Percentiles rank a stretch among this genome's conserved stretches.
phyloP scores from a whole-genome alignment of 257 asterid species.

The Nemophila menziesii region DNA sequence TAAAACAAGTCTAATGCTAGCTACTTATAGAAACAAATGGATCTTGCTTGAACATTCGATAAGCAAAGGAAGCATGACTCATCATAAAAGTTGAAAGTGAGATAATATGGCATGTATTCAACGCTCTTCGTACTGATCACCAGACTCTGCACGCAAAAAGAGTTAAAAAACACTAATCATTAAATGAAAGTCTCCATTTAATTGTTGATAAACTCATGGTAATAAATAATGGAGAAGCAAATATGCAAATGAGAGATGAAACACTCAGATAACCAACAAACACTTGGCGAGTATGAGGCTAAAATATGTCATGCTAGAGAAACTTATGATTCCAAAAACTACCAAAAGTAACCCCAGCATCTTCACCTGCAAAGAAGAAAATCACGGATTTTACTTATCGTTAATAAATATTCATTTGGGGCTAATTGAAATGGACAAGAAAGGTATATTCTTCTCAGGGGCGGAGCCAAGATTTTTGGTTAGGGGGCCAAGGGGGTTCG shows the following conservation, averaged over 20 bases:
- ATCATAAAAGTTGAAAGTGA: slow-evolving; percentile 77
- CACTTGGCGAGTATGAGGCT: slow-evolving; percentile 50
- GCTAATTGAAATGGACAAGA: neutral
- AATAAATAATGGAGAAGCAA: slow-evolving; percentile 72
- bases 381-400: too few relatives aligned
- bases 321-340: slow-evolving; percentile 32
- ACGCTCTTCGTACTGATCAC: slow-evolving; percentile 75
- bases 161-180: neutral
- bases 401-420: neutral
- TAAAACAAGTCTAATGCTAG: too few relatives aligned
- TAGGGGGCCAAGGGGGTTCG: too few relatives aligned
- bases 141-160: slow-evolving; percentile 38
- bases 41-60: slow-evolving; percentile 63
- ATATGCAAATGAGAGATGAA: slow-evolving; percentile 69
- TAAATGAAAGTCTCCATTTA: neutral
- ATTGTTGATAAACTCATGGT: slow-evolving; percentile 38
- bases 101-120: slow-evolving; percentile 84
- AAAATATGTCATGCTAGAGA: slow-evolving; percentile 40
- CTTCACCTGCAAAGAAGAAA: slow-evolving; percentile 23
- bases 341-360: slow-evolving; percentile 28
- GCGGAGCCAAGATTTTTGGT: too few relatives aligned
- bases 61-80: slow-evolving; percentile 69
- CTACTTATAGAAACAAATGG: slow-evolving; percentile 54
- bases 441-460: slow-evolving; percentile 44
- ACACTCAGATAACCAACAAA: slow-evolving; percentile 69